Conservation (phyloP, 1,139 yeast genomes). For the Debaryomyces singareniensis region DNA sequence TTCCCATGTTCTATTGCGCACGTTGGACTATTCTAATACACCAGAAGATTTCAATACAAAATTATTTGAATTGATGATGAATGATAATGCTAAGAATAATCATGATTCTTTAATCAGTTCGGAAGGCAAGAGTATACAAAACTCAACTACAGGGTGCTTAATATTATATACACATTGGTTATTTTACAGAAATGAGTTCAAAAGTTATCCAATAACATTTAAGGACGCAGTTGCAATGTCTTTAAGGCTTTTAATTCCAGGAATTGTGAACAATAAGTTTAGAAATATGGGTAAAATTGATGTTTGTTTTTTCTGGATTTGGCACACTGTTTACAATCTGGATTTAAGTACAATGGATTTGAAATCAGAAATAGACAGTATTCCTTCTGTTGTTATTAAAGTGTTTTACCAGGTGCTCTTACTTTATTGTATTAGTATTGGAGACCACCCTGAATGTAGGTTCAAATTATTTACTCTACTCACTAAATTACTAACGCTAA, state of each 20-base stretch:
- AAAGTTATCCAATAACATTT: constrained; percentile 16
- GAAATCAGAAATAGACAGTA: constrained; percentile 23
- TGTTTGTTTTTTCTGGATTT: constrained; percentile 30
- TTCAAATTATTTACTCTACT: constrained; percentile 41
- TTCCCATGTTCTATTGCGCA: constrained; percentile 20
- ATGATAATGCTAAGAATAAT: constrained; percentile 29
- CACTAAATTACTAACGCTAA: constrained; percentile 47
- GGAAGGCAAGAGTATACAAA: constrained; percentile 20
- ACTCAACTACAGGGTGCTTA: constrained; percentile 27
- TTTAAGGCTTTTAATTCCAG: constrained; percentile 30
- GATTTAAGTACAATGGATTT: constrained; percentile 11
- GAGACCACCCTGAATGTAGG: constrained; percentile 13
- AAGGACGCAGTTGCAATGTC: constrained; percentile 29
- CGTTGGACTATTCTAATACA: constrained; percentile 15
- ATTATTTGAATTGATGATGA: constrained; percentile 27
- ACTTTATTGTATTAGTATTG: constrained; percentile 13
- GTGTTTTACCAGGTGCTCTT: constrained; percentile 31
- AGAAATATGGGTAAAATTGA: constrained; percentile 22
- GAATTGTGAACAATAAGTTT: constrained; percentile 25
- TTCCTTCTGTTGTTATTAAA: constrained; percentile 25
- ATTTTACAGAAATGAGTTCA: constrained; percentile 10
- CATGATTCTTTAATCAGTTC: constrained; percentile 19
- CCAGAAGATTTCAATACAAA: constrained; percentile 22
- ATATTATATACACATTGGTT: constrained; percentile 21
- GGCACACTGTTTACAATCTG: constrained; percentile 30